Evolutionary conservation across 352 stramenopile genomes (phyloP), one percentile per base, ranked within the genome.

Genomic region (Phytophthora rubi): DNA sequence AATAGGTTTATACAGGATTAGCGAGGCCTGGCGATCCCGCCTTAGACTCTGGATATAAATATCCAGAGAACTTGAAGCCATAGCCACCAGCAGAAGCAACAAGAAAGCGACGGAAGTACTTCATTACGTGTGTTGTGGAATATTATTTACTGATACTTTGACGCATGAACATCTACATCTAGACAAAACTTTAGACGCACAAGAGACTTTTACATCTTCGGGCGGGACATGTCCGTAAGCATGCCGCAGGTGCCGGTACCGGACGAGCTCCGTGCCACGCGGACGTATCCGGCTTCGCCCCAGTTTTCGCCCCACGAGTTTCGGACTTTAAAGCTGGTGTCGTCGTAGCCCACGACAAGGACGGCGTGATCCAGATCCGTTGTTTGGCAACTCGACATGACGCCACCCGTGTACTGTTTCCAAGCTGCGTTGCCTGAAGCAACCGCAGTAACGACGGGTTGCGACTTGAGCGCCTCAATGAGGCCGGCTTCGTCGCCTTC

Each of bases 221-320:
- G 74, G 23, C 71, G 69, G 15, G 71, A 85, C 76, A 88, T 88
- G 44, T 86, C 78, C 10, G 65, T 70, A 54, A 79, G 65, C 79
- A 87, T 74, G 76, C 68, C 64, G 39, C 71, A 87, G 54, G 61
- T 86, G 33, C 82, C 88, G 61, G 62, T 80, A 61, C 70, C 77
- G 32, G 51, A 73, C 12, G 70, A 89, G 78, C 81, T 97, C 45
- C 76, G 72, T 4, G 65, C 65, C n/a, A 98, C 82, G 13, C 84
- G 82, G 42, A 99, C 90, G 80, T 97, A 98, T 48, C 94, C 94
- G 32, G 85, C 76, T 60, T 97, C 88, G 61, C 95, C 97, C 94
- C 95, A 99, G 21, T 70, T 77, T 4, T 80, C 66, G 37, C 97
- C 97, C 97, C 96, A 99, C 53, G 96, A 98, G 80, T 99, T 99